Evolutionary conservation across 768 basidiomycete genomes (phyloP).

Genomic region (Mycena albidolilacea): DNA sequence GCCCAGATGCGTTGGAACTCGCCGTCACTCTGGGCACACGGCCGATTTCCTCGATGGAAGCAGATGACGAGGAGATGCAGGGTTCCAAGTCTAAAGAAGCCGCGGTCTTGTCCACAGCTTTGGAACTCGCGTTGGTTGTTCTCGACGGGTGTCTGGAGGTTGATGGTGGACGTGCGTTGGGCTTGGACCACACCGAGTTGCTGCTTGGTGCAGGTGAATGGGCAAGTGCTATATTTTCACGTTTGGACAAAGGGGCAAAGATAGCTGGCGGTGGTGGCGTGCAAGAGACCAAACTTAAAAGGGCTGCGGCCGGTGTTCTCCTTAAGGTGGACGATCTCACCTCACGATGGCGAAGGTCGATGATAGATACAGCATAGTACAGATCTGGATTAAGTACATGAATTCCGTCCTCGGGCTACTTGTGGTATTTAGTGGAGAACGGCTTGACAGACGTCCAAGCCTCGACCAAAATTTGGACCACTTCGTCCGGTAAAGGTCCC

Average conservation of each 20-base stretch:
- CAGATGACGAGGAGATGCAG: slow-evolving; percentile 48
- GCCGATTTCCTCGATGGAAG: slow-evolving; percentile 63
- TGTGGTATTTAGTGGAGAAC: slow-evolving; percentile 58
- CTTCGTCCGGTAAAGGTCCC: slow-evolving; percentile 71
- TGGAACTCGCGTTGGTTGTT: slow-evolving; percentile 85
- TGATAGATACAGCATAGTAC: slow-evolving; percentile 60
- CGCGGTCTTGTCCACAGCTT: slow-evolving; percentile 77
- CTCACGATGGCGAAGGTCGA: slow-evolving; percentile 76
- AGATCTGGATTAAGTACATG: slow-evolving; percentile 4
- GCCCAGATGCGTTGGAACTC: slow-evolving; percentile 87
- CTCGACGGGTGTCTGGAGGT: slow-evolving; percentile 82
- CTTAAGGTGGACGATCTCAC: slow-evolving; percentile 84
- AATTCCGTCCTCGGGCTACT: slow-evolving; percentile 31
- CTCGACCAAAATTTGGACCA: slow-evolving; percentile 64
- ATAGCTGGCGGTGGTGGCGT: slow-evolving; percentile 77
- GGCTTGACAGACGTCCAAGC: slow-evolving; percentile 64
- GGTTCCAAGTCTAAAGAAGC: slow-evolving; percentile 68
- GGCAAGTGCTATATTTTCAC: slow-evolving; percentile 77
- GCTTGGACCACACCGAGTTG: slow-evolving; percentile 81
- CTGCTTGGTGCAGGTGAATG: slow-evolving; percentile 85
- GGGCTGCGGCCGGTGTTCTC: slow-evolving; percentile 84
- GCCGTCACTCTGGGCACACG: slow-evolving; percentile 84
- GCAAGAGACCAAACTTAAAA: slow-evolving; percentile 72
- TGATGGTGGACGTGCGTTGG: slow-evolving; percentile 82
- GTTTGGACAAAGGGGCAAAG: slow-evolving; percentile 74